Base-by-base conservation (phyloP, 1,284 basidiomycete species). In the Meripilus lineatus region DNA sequence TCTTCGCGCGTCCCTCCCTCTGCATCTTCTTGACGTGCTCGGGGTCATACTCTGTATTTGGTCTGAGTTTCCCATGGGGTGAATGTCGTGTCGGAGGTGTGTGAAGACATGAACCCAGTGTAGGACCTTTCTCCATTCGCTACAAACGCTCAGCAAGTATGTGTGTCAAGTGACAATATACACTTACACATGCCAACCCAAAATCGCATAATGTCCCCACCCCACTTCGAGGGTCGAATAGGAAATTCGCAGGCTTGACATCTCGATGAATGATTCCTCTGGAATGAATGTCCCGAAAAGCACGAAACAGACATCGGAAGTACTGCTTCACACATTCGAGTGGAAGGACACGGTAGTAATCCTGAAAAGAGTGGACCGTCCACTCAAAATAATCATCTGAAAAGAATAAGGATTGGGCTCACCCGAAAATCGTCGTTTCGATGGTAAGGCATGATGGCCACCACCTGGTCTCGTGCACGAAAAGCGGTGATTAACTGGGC, bases 191-290 rank as follows among this genome's bases (percentile, higher is more conserved):
- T 6, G 93, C 93, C 2, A 99, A 75, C 18, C 95, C 95, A 65
- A 98, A 97, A 65, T 99, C 95, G 54, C 93, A 95, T 7, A 99
- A 69, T 0, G 89, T 90, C 8, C 96, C 95, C 5, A 84, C 71
- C 2, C 88, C 87, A 3, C 84, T 87, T 35, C 77, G 77, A 24
- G 91, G 85, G 63, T 99, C 91, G 63, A 90, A 99, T 25, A 99
- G 75, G 60, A 99, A 99, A 65, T 99, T 99, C 49, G 95, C 95
- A 14, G 95, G 96, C 62, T 99, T 99, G 57, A 99, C 91, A 64
- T 99, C 95, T 28, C 95, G 90, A 66, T 99, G 95, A 40, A 99
- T 89, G 58, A 99, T 88, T 5, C 79, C 81, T 39, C 90, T 74
- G n/a, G 80, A 69, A 61, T 99, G 96, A 18, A 92, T 87, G 55